Percentiles rank a stretch among this genome's conserved stretches.
phyloP scores from a whole-genome alignment of 73 alveolate species.

The Paramecium primaurelia region DNA sequence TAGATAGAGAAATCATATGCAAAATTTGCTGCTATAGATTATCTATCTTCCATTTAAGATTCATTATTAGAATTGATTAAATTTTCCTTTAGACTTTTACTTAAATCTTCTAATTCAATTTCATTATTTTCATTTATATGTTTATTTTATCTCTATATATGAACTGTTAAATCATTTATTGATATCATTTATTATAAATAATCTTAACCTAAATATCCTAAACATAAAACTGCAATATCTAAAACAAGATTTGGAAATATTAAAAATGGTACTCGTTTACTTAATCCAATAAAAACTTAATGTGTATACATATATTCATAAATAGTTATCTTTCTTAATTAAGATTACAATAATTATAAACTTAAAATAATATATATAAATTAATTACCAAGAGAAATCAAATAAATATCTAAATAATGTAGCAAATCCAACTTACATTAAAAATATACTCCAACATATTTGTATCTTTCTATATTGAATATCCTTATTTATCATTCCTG shows the following conservation, averaged over 20 bases:
- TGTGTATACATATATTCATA: background rate
- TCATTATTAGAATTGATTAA: background rate
- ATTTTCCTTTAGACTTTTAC: background rate
- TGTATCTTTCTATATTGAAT: background rate
- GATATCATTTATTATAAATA: background rate
- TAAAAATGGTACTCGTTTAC: background rate
- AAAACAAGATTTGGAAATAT: background rate
- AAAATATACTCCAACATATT: slow-evolving; percentile 3
- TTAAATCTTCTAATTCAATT: background rate
- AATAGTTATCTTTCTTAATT: background rate
- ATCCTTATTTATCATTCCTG: background rate
- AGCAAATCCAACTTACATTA: background rate
- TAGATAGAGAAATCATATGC: background rate
- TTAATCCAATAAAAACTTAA: background rate
- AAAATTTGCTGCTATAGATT: background rate
- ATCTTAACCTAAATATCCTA: slow-evolving; percentile 39
- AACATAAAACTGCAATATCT: slow-evolving; percentile 1
- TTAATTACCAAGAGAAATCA: background rate
- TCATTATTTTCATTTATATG: background rate
- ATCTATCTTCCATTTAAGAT: background rate
- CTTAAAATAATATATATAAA: background rate
- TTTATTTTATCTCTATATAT: background rate
- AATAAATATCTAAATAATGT: slow-evolving; percentile 20
- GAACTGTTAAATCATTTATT: background rate
- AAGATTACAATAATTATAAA: background rate